A percentile compares a stretch with the other conserved stretches of the same genome.
These are phyloP conservation scores for Vicia villosa DNA, from an alignment of 306 rosid genomes.

Conservation along the genomic window DNA sequence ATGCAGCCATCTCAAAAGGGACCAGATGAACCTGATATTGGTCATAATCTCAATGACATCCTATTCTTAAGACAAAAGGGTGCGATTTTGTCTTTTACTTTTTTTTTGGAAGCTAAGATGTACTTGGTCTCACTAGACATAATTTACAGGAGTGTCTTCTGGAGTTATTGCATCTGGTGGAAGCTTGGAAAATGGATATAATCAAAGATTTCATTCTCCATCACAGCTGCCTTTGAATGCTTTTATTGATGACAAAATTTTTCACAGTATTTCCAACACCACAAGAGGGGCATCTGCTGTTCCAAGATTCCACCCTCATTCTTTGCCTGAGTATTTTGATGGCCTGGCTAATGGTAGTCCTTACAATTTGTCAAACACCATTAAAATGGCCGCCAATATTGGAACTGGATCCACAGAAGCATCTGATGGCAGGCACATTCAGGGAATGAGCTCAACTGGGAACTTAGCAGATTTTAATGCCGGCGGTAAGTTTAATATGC, in stretches of 20 bases:
- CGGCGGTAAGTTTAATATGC: conserved; percentile 56
- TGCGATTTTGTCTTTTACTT: conserved; percentile 41
- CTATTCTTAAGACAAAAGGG: conserved; percentile 49
- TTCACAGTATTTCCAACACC: conserved; percentile 48
- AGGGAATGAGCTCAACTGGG: conserved; percentile 52
- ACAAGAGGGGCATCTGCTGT: conserved; percentile 56
- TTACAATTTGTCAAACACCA: conserved; percentile 47
- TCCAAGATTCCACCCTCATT: conserved; percentile 65
- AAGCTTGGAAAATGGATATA: conserved; percentile 56
- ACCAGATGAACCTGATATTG: conserved; percentile 54
- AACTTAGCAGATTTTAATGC: conserved; percentile 58
- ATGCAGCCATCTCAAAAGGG: conserved; percentile 61
- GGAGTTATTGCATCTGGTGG: conserved; percentile 53
- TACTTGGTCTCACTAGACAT: conserved; percentile 34
- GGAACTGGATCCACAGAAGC: conserved; percentile 57
- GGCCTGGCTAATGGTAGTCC: conserved; percentile 58
- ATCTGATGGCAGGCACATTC: conserved; percentile 55
- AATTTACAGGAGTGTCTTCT: conserved; percentile 44
- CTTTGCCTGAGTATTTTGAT: conserved; percentile 69
- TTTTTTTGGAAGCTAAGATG: conserved; percentile 21
- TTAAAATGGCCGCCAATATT: conserved; percentile 48
- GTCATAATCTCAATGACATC: conserved; percentile 52
- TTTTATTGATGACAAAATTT: conserved; percentile 47
- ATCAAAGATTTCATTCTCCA: conserved; percentile 55
- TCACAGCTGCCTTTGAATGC: conserved; percentile 44